These are phyloP conservation scores for Cucumis hystrix DNA, from an alignment of 306 rosid genomes.

Conservation along the genomic window DNA sequence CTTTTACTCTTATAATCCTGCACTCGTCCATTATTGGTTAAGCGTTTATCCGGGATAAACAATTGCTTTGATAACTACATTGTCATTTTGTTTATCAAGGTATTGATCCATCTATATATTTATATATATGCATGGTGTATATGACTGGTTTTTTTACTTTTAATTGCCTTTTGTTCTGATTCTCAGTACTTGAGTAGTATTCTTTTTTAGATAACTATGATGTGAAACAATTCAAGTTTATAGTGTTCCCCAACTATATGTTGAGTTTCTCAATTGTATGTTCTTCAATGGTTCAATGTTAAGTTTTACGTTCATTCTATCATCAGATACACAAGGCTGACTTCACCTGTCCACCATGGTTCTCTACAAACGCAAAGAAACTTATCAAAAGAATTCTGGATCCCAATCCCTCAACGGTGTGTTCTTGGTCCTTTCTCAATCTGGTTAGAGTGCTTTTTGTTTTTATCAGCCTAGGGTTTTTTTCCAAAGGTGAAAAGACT, in stretches of 20 bases:
- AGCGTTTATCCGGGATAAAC: neutral
- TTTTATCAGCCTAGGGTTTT: neutral
- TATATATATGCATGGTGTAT: neutral
- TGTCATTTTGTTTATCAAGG: neutral
- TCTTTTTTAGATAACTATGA: neutral
- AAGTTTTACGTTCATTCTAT: neutral
- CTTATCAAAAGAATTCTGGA: conserved; percentile 81
- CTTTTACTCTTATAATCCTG: neutral
- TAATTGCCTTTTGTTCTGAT: neutral
- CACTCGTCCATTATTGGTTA: neutral
- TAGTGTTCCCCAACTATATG: neutral
- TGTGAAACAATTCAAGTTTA: neutral
- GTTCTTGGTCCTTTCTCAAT: conserved; percentile 15
- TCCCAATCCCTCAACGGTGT: conserved; percentile 70
- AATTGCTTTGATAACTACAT: neutral
- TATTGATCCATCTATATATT: neutral
- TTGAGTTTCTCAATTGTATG: neutral
- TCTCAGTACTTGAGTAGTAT: neutral
- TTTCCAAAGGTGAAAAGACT: neutral
- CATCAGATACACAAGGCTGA: conserved; percentile 91
- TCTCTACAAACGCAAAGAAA: conserved; percentile 80
- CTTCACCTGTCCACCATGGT: conserved; percentile 80
- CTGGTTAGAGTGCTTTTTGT: neutral
- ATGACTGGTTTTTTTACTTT: neutral
- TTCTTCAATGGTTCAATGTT: neutral